A percentile compares a stretch with the other conserved stretches of the same genome.
Conservation (phyloP, 1,284 basidiomycete species). For the Laetiporus sulphureus region DNA sequence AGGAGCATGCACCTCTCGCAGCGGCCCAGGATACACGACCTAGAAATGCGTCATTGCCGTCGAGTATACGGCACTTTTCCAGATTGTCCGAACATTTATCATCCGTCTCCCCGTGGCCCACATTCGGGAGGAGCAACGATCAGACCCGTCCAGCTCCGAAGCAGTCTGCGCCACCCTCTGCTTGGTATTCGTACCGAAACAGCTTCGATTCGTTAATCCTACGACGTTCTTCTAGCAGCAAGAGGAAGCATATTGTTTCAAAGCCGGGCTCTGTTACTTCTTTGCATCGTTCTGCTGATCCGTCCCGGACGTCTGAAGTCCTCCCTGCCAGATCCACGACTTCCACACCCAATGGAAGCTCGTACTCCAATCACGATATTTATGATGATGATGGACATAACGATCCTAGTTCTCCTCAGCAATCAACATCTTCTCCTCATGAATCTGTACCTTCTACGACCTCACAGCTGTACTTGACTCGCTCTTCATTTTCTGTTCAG, state of each 20-base stretch:
- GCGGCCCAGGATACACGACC: too few relatives aligned
- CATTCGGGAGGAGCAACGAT: constrained; percentile 29
- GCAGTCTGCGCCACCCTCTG: constrained; percentile 10
- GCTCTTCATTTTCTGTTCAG: constrained; percentile 13
- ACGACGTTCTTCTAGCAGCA: constrained; percentile 13
- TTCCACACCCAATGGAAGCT: constrained; percentile 6
- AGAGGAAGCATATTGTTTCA: constrained; percentile 5
- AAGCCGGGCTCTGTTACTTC: constrained; percentile 8
- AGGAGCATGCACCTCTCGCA: too few relatives aligned
- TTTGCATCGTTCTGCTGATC: constrained; percentile 2
- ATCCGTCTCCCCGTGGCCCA: constrained; percentile 33
- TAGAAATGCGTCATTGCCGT: constrained; percentile 8
- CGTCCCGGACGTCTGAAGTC: constrained; percentile 5
- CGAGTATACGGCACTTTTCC: constrained; percentile 17
- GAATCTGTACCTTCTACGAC: constrained; percentile 1
- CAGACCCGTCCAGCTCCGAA: background rate
- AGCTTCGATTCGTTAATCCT: constrained; percentile 17
- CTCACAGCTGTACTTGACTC: constrained; percentile 12
- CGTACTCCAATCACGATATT: constrained; percentile 7
- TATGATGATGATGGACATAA: constrained; percentile 4
- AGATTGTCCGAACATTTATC: constrained; percentile 21
- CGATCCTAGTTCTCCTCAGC: background rate
- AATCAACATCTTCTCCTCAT: background rate
- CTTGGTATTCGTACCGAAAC: constrained; percentile 13
- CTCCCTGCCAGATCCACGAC: constrained; percentile 2